Conservation (phyloP, 2,329 filamentous ascomycete species). For the Thermothelomyces thermophilus region DNA sequence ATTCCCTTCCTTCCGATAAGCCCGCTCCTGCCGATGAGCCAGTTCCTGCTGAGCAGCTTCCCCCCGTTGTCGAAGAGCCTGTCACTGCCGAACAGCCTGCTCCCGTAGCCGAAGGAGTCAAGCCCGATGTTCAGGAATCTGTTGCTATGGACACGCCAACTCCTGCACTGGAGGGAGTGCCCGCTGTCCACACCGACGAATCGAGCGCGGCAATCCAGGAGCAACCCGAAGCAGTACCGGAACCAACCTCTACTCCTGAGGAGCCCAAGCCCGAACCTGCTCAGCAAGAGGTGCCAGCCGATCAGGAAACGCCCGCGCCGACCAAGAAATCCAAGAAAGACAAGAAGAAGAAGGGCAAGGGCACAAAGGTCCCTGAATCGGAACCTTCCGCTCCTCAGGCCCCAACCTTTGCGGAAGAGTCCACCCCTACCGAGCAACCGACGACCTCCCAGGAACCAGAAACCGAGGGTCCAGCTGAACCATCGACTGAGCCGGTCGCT, state of each 20-base stretch:
- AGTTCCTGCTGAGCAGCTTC: background rate
- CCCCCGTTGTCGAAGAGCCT: background rate
- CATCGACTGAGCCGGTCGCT: background rate
- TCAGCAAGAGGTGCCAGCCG: background rate
- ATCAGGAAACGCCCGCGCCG: background rate
- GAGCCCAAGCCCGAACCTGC: background rate
- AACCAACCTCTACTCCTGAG: background rate
- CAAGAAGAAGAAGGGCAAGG: conserved; percentile 20
- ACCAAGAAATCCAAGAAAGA: conserved; percentile 16
- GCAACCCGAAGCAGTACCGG: background rate
- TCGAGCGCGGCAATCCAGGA: background rate
- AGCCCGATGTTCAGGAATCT: background rate
- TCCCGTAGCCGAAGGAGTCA: background rate
- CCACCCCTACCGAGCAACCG: background rate
- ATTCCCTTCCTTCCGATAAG: background rate
- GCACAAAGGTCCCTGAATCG: background rate
- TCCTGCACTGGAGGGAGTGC: background rate
- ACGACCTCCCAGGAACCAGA: background rate
- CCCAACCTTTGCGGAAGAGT: background rate
- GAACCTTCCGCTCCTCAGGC: background rate
- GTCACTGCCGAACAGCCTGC: background rate
- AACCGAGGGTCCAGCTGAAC: background rate
- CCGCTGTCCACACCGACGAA: background rate
- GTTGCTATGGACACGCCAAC: background rate
- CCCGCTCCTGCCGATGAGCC: background rate